phyloP scores from a whole-genome alignment of 2,329 filamentous ascomycete species.

The Diaporthe nobilis region DNA sequence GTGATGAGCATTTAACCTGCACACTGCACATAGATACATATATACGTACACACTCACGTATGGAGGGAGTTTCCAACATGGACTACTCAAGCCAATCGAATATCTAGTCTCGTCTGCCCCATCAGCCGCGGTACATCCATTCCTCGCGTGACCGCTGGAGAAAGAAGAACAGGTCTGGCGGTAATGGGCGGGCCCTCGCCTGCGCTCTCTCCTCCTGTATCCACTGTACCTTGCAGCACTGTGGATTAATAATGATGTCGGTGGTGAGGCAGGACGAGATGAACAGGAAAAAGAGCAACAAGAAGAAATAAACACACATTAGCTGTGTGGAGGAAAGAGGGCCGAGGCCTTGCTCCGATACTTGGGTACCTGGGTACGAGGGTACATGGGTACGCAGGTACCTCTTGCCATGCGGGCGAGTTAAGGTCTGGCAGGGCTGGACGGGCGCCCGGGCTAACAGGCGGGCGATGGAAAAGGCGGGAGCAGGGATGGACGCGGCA shows the following conservation, averaged over 20 bases:
- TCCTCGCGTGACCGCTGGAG: slow-evolving; percentile 15
- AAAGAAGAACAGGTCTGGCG: background rate
- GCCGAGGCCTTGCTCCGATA: slow-evolving; percentile 1
- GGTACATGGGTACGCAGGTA: background rate
- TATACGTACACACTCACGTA: background rate
- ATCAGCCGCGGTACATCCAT: background rate
- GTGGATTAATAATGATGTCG: slow-evolving; percentile 30
- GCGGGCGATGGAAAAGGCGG: slow-evolving; percentile 24
- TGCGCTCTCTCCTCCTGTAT: background rate
- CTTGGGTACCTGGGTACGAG: background rate
- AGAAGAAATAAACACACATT: slow-evolving; percentile 33
- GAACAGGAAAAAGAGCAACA: background rate
- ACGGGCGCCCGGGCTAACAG: slow-evolving; percentile 22
- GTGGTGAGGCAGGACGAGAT: slow-evolving; percentile 18
- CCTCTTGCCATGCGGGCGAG: background rate
- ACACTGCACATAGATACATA: background rate
- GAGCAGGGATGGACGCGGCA: slow-evolving; percentile 29
- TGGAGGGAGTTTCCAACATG: background rate
- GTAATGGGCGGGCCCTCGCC: background rate
- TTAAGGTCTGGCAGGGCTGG: slow-evolving; percentile 21
- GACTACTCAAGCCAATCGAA: slow-evolving; percentile 7
- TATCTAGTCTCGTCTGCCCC: background rate
- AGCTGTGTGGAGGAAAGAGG: slow-evolving; percentile 26
- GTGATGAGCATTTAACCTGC: slow-evolving; percentile 8
- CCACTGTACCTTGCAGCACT: slow-evolving; percentile 29